Evolutionary conservation across 2,329 filamentous ascomycete genomes (phyloP).

Genomic region (Rosellinia necatrix): DNA sequence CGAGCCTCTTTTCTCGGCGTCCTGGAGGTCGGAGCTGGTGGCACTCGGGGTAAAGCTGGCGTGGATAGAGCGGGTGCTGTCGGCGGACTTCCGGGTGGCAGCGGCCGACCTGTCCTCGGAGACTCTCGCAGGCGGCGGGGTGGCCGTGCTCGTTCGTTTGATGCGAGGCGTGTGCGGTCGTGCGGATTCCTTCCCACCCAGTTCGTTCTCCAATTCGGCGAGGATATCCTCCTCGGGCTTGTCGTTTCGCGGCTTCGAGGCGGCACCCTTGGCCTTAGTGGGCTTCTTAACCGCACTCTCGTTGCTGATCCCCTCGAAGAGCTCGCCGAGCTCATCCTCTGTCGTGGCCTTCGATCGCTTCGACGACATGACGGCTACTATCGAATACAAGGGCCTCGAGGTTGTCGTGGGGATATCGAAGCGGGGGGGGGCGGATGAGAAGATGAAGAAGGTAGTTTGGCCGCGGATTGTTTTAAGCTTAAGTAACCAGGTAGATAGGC

Average conservation of each 20-base stretch:
- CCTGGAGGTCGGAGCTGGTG: constrained; percentile 65
- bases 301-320: constrained; percentile 66
- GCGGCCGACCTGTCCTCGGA: constrained; percentile 66
- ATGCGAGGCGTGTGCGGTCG: constrained; percentile 82
- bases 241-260: constrained; percentile 49
- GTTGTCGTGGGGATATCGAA: not conserved
- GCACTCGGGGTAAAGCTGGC: constrained; percentile 73
- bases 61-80: constrained; percentile 74
- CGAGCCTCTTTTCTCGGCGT: constrained; percentile 57
- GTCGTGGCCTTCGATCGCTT: constrained; percentile 63
- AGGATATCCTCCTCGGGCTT: constrained; percentile 73
- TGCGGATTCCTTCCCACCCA: constrained; percentile 73
- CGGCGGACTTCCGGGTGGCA: constrained; percentile 70
- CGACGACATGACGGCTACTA: constrained; percentile 55
- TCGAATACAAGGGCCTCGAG: not conserved
- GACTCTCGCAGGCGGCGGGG: constrained; percentile 56
- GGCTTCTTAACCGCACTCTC: constrained; percentile 57
- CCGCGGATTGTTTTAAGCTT: too few relatives aligned
- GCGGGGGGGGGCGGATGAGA: constrained; percentile 1
- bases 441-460: too few relatives aligned
- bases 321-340: constrained; percentile 67
- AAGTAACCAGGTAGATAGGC: too few relatives aligned
- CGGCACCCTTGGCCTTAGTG: constrained; percentile 54
- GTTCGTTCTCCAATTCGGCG: constrained; percentile 80
- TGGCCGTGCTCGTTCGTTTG: constrained; percentile 56